phyloP scores from a whole-genome alignment of 306 rosid species.

The Lablab purpureus region DNA sequence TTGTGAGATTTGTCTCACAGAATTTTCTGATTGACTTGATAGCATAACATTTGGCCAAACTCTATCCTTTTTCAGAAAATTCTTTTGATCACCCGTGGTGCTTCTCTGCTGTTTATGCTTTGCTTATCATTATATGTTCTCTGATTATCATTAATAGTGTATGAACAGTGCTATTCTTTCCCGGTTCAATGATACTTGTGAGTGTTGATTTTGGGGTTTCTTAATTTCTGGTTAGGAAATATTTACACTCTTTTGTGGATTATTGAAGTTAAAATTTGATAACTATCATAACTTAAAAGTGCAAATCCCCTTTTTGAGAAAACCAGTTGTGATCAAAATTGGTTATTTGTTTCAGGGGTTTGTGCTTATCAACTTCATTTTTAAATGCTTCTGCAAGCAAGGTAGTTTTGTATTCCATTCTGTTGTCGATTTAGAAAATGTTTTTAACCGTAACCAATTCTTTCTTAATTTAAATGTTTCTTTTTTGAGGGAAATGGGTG shows the following conservation, averaged over 20 bases:
- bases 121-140: background rate
- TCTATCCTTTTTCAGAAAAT: conserved; percentile 2
- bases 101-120: background rate
- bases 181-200: conserved; percentile 25
- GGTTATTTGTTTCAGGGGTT: conserved; percentile 1
- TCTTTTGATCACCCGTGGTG: conserved; percentile 7
- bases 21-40: conserved; percentile 30
- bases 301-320: conserved; percentile 1
- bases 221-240: conserved; percentile 21
- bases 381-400: background rate
- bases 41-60: background rate
- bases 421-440: background rate
- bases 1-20: conserved; percentile 27
- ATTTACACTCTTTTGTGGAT: conserved; percentile 19
- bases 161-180: conserved; percentile 4
- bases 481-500: background rate
- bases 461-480: background rate
- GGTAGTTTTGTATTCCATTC: background rate
- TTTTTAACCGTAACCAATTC: background rate
- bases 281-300: background rate
- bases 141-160: background rate
- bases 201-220: conserved; percentile 2
- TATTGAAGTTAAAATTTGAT: background rate
- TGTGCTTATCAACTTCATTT: background rate
- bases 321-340: background rate